phyloP scores from a whole-genome alignment of 192 early-diverging fungal species.

The Spizellomyces punctatus region DNA sequence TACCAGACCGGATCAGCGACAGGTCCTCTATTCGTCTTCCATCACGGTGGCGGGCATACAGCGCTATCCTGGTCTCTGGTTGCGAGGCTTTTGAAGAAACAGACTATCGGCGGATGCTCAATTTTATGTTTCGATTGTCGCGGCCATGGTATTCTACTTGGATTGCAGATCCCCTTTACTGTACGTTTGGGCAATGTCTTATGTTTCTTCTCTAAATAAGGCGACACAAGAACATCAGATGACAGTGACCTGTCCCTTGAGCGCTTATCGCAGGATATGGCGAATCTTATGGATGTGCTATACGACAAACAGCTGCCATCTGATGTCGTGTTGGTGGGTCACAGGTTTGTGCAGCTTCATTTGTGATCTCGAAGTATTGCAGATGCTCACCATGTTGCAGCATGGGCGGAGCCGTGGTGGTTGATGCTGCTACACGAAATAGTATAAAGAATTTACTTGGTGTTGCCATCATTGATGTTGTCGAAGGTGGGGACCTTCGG shows the following conservation, averaged over 20 bases:
- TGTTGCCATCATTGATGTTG: slow-evolving; percentile 46
- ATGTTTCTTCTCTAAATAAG: no score
- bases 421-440: slow-evolving; percentile 18
- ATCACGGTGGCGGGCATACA: slow-evolving; percentile 52
- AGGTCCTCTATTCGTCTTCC: slow-evolving; percentile 32
- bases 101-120: not conserved
- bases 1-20: no score
- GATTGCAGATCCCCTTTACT: no score
- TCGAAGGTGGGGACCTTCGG: slow-evolving; percentile 37
- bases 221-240: slow-evolving; percentile 24
- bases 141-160: slow-evolving; percentile 32
- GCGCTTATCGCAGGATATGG: slow-evolving; percentile 37
- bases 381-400: slow-evolving; percentile 9
- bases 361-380: not conserved
- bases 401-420: slow-evolving; percentile 49
- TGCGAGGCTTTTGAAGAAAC: slow-evolving; percentile 14
- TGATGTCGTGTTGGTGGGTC: slow-evolving; percentile 45
- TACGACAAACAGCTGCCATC: not conserved
- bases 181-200: no score
- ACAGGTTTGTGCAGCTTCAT: slow-evolving; percentile 34
- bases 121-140: slow-evolving; percentile 39
- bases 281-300: slow-evolving; percentile 19
- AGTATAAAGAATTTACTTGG: slow-evolving; percentile 34
- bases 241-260: slow-evolving; percentile 34
- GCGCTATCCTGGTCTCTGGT: slow-evolving; percentile 41